A percentile compares a stretch with the other conserved stretches of the same genome.
Evolutionary conservation across 2,329 filamentous ascomycete species (phyloP).

Genomic region (Paecilomyces dactylethromorphus): DNA sequence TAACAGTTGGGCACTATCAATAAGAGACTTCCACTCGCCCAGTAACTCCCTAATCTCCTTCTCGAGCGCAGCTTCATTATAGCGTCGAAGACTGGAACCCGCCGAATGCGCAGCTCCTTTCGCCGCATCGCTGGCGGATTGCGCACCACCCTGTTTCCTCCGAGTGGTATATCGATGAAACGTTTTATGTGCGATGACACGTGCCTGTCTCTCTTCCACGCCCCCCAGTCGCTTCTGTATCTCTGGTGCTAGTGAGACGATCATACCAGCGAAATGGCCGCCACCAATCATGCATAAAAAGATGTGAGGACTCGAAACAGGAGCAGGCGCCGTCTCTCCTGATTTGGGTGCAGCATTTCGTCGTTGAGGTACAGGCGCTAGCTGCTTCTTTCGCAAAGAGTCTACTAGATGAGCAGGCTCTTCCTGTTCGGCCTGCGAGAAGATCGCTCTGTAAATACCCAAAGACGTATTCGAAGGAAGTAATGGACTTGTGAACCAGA

Average conservation of each 20-base stretch:
- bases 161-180: conserved; percentile 97
- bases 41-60: conserved; percentile 82
- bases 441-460: conserved; percentile 77
- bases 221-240: conserved; percentile 62
- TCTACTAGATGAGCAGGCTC: conserved; percentile 58
- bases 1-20: conserved; percentile 76
- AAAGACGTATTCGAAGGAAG: conserved; percentile 74
- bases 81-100: conserved; percentile 79
- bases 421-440: conserved; percentile 65
- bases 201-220: conserved; percentile 74
- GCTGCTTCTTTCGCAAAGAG: conserved; percentile 68
- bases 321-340: conserved; percentile 28
- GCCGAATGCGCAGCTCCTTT: conserved; percentile 92
- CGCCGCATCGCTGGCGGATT: conserved; percentile 89
- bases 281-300: conserved; percentile 99
- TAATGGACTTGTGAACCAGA: conserved; percentile 77
- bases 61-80: conserved; percentile 85
- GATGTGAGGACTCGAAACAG: conserved; percentile 64
- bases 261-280: conserved; percentile 94
- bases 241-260: conserved; percentile 80
- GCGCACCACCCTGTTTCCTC: conserved; percentile 90
- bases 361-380: conserved; percentile 52
- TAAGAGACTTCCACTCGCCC: conserved; percentile 74
- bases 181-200: conserved; percentile 89
- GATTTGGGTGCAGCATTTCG: conserved; percentile 28